Base-by-base conservation (phyloP, 371 early-diverging fungal species). In the Nematocida ironsii region DNA sequence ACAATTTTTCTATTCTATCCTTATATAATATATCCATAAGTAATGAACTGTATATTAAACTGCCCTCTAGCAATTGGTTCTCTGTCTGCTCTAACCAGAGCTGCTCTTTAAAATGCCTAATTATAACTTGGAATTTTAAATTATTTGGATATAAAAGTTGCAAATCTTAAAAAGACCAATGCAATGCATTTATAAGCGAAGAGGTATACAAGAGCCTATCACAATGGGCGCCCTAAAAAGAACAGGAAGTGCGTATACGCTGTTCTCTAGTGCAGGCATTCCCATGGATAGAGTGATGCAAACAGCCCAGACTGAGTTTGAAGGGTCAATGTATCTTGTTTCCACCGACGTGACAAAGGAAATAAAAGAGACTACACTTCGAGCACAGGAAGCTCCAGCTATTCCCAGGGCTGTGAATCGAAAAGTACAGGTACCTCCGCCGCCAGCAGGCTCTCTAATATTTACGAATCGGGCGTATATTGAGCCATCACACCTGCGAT, bases 361-460 rank as follows among this genome's bases (percentile, higher is more conserved):
- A 67, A 50, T 66, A 33, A 20, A 44, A 44, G 66, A 58, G 11
- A n/a, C 33, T 13, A 40, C 47, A 40, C 1, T 20, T 18, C 23
- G 40, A 58, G 39, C 13, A 3, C 9, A 39, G 11, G n/a, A 20
- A 40, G 42, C 11, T 40, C 40, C 50, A 9, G 33, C 23, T 13
- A 33, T 9, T 5, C 2, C 9, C 62, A 7, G 42, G 25, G 2
- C 44, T n/a, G 27, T 44, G 27, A 47, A 23, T 13, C 33, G 61
- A 42, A 69, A 48, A 48, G 39, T n/a, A 11, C 25, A 71, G 23
- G 69, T 78, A 0, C 61, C 71, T 20, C 80, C 80, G 0, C 62
- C 80, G 27, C 80, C 80, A n/a, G 71, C 16, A 33, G 80, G 80
- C 9, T 78, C 80, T 13, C 72, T 78, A 5, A 52, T 78, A 82